A percentile compares a stretch with the other conserved stretches of the same genome.
Conservation (phyloP, 805 yeast genomes). For the Candida jianshihensis region DNA sequence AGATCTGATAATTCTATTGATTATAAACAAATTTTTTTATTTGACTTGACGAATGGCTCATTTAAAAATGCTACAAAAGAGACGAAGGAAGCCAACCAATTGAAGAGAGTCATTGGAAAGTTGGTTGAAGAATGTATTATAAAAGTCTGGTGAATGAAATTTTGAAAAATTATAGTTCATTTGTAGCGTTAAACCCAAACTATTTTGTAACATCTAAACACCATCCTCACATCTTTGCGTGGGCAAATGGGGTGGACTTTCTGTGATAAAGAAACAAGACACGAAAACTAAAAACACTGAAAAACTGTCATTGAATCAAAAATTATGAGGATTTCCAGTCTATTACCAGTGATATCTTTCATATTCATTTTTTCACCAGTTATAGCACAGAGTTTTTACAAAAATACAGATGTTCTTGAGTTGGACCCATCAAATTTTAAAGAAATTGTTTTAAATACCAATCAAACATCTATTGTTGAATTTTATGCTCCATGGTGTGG, state of each 20-base stretch:
- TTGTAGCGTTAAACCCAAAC: too few relatives aligned
- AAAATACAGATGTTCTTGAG: slow-evolving; percentile 41
- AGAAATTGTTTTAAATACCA: slow-evolving; percentile 56
- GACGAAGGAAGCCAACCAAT: not conserved
- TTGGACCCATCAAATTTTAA: slow-evolving; percentile 53
- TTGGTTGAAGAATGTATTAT: not conserved
- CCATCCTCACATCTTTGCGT: too few relatives aligned
- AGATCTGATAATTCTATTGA: not conserved
- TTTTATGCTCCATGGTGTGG: slow-evolving; percentile 99
- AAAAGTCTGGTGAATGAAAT: too few relatives aligned
- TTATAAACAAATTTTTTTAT: not conserved
- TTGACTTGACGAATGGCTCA: not conserved
- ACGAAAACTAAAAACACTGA: too few relatives aligned
- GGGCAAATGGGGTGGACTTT: too few relatives aligned
- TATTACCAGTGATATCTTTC: too few relatives aligned
- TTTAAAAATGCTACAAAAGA: not conserved
- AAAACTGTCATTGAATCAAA: too few relatives aligned
- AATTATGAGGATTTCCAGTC: too few relatives aligned
- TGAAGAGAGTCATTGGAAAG: not conserved
- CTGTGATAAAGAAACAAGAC: too few relatives aligned
- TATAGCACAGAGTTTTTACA: too few relatives aligned
- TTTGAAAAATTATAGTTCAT: too few relatives aligned
- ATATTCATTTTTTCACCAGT: not conserved
- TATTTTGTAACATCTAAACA: too few relatives aligned
- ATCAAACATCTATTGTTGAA: slow-evolving; percentile 77